These are phyloP conservation scores for Lachancea sp. DNA, from an alignment of 805 yeast species.

Conservation along the genomic window DNA sequence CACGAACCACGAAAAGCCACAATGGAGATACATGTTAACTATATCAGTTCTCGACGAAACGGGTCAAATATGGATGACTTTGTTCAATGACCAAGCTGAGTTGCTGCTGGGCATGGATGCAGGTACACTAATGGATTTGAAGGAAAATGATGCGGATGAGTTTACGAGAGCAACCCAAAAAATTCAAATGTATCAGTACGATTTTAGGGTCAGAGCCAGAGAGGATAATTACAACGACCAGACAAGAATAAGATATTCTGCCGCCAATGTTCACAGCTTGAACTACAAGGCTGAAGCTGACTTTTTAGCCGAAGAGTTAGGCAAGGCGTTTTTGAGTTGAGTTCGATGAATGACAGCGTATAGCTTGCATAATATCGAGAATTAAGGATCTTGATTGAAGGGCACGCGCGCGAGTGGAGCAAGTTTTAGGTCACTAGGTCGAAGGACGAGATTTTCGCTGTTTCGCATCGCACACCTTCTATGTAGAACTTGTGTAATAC, in stretches of 20 bases:
- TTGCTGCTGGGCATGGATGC: conserved; percentile 59
- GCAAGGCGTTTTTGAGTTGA: conserved; percentile 17
- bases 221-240: conserved; percentile 80
- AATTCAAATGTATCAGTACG: conserved; percentile 60
- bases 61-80: conserved; percentile 79
- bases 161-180: conserved; percentile 42
- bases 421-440: too few relatives aligned
- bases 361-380: background rate
- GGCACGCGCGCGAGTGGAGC: too few relatives aligned
- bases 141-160: conserved; percentile 42
- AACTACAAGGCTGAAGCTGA: conserved; percentile 58
- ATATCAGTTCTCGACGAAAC: conserved; percentile 70
- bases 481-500: too few relatives aligned
- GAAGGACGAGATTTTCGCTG: too few relatives aligned
- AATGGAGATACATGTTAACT: conserved; percentile 74
- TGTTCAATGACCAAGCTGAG: conserved; percentile 80
- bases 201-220: conserved; percentile 73
- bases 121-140: conserved; percentile 46
- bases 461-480: too few relatives aligned
- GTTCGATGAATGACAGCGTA: background rate
- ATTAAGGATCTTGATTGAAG: background rate
- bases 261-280: conserved; percentile 45
- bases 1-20: conserved; percentile 57
- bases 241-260: conserved; percentile 69
- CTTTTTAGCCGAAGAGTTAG: conserved; percentile 39